phyloP scores from a whole-genome alignment of 1,284 basidiomycete species.

The Heterobasidion irregulare region DNA sequence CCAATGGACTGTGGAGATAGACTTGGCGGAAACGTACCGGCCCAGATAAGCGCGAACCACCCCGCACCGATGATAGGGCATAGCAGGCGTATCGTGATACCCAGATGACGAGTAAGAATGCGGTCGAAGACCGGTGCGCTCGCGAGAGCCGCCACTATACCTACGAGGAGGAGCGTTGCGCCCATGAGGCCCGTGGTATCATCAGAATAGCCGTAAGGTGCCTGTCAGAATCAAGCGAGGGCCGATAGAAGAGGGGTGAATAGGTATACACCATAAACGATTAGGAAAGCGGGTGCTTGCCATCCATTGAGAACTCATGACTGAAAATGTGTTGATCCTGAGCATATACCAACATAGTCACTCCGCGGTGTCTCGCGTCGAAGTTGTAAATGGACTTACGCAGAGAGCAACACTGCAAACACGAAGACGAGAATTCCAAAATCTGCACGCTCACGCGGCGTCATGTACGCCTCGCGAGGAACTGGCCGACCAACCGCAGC shows the following conservation, averaged over 20 bases:
- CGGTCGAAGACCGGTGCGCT: slow-evolving; percentile 72
- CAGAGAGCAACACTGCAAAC: slow-evolving; percentile 59
- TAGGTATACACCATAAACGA: not conserved
- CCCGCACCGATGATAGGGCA: slow-evolving; percentile 49
- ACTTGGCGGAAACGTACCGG: slow-evolving; percentile 30
- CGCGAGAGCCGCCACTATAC: slow-evolving; percentile 55
- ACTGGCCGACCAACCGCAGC: slow-evolving; percentile 43
- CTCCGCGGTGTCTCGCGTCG: not conserved
- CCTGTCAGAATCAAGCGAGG: slow-evolving; percentile 25
- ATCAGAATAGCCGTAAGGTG: slow-evolving; percentile 65
- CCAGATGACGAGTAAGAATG: slow-evolving; percentile 64
- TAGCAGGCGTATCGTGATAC: slow-evolving; percentile 46
- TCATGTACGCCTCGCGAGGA: slow-evolving; percentile 44
- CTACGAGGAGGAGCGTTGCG: slow-evolving; percentile 57
- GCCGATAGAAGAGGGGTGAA: not conserved
- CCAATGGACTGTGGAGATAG: not conserved
- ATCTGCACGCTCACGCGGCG: slow-evolving; percentile 54
- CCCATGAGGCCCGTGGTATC: slow-evolving; percentile 60
- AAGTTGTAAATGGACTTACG: slow-evolving; percentile 31
- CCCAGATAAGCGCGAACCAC: slow-evolving; percentile 75
- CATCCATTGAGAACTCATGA: slow-evolving; percentile 60
- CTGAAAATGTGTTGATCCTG: slow-evolving; percentile 41
- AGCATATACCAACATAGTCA: not conserved
- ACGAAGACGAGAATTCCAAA: slow-evolving; percentile 48
- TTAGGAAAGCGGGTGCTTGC: slow-evolving; percentile 22